Conservation (phyloP, 495 filamentous ascomycete genomes). For the Lindgomyces ingoldianus region DNA sequence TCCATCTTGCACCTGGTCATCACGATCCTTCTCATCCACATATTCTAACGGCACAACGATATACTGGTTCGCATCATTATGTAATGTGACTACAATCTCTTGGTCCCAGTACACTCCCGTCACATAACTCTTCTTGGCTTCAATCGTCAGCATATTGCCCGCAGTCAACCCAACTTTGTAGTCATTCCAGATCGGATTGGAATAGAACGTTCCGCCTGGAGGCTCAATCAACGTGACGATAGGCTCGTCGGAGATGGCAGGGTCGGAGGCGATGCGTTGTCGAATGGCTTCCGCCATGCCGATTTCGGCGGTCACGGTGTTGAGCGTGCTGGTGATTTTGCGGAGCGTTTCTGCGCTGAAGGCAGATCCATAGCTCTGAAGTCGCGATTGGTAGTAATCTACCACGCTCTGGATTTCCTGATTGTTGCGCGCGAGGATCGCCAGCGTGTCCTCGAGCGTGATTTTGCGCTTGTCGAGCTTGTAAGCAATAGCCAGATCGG, state of each 20-base stretch:
- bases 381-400: constrained; percentile 14
- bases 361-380: constrained; percentile 20
- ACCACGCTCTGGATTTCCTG: constrained; percentile 30
- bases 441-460: constrained; percentile 35
- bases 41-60: constrained; percentile 32
- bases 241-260: constrained; percentile 39
- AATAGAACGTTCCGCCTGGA: constrained; percentile 8
- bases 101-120: constrained; percentile 4
- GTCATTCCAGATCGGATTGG: constrained; percentile 34
- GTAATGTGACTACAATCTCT: constrained; percentile 35
- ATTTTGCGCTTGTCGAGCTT: constrained; percentile 46
- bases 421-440: constrained; percentile 37
- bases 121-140: constrained; percentile 29
- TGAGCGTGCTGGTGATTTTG: constrained; percentile 23
- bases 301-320: constrained; percentile 29
- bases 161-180: constrained; percentile 31
- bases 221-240: constrained; percentile 37
- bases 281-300: constrained; percentile 29
- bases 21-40: constrained; percentile 29
- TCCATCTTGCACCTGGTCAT: constrained; percentile 31
- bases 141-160: constrained; percentile 29
- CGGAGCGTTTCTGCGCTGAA: constrained; percentile 22
- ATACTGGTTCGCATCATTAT: constrained; percentile 9
- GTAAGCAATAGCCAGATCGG: constrained; percentile 41
- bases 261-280: constrained; percentile 24